Conservation (phyloP, 1,284 basidiomycete genomes). For the Rhodotorula sp. region DNA sequence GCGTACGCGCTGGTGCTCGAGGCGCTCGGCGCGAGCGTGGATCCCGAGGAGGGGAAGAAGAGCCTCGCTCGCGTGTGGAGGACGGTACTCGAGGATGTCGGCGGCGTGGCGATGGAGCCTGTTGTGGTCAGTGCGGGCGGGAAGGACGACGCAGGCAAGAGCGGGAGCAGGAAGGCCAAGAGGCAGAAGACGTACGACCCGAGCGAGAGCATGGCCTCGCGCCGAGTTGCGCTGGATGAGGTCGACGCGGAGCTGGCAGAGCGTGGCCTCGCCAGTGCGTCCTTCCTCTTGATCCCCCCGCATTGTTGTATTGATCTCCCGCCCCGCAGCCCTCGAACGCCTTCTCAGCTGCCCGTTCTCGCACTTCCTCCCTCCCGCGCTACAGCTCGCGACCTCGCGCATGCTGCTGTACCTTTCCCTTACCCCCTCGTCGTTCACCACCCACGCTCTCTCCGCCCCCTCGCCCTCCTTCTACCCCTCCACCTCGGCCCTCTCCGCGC, state of each 20-base stretch:
- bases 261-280: constrained; percentile 32
- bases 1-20: constrained; percentile 28
- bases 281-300: not conserved
- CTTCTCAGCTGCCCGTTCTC: constrained; percentile 28
- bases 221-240: constrained; percentile 23
- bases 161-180: constrained; percentile 25
- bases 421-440: constrained; percentile 28
- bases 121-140: constrained; percentile 1
- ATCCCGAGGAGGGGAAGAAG: constrained; percentile 38
- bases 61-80: constrained; percentile 38
- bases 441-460: constrained; percentile 17
- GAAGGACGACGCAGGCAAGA: not conserved
- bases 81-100: constrained; percentile 35
- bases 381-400: constrained; percentile 37
- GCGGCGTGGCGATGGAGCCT: constrained; percentile 35
- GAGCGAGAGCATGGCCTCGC: constrained; percentile 30
- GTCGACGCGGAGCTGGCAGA: constrained; percentile 31
- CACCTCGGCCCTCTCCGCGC: constrained; percentile 8
- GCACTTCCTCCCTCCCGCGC: constrained; percentile 33
- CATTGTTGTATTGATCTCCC: not conserved
- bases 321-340: constrained; percentile 28
- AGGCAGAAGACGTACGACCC: constrained; percentile 36
- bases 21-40: constrained; percentile 24
- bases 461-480: constrained; percentile 33
- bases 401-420: constrained; percentile 40